These are phyloP conservation scores for Microbotryum lychnidis-dioicae DNA, from an alignment of 1,284 basidiomycete genomes.

Conservation along the genomic window DNA sequence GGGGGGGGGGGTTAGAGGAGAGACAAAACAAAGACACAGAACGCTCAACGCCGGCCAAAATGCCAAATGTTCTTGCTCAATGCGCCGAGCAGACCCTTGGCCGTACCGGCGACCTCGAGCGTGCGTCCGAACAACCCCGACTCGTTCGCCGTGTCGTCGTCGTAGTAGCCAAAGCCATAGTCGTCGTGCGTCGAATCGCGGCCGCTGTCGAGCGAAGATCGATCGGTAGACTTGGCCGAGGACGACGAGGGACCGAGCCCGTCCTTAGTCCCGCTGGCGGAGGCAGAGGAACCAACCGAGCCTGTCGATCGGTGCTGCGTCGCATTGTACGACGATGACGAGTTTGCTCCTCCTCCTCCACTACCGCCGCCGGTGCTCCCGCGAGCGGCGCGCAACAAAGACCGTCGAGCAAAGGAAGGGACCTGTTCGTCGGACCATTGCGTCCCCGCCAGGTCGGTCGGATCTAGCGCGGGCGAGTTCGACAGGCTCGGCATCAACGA, in stretches of 20 bases:
- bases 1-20: no score
- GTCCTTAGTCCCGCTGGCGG: conserved; percentile 2
- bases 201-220: conserved; percentile 3
- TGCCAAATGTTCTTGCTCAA: conserved; percentile 28
- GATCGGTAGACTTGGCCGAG: conserved; percentile 2
- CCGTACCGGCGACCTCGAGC: conserved; percentile 32
- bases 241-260: conserved; percentile 4
- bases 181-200: conserved; percentile 16
- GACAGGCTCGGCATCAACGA: conserved; percentile 1
- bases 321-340: no score
- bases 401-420: conserved; percentile 22
- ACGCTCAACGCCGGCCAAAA: background rate
- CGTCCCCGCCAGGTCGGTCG: background rate
- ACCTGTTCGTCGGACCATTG: conserved; percentile 12
- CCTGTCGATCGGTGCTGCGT: no score
- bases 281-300: background rate
- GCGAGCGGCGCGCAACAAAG: conserved; percentile 22
- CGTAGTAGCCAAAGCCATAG: conserved; percentile 29
- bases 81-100: conserved; percentile 31
- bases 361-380: no score
- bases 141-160: conserved; percentile 14
- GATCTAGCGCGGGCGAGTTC: conserved; percentile 8
- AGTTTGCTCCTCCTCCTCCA: no score
- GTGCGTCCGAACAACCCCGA: conserved; percentile 26
- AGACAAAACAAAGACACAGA: no score